Base-by-base conservation (phyloP, 129 eudicot species). In the Apium graveolens region DNA sequence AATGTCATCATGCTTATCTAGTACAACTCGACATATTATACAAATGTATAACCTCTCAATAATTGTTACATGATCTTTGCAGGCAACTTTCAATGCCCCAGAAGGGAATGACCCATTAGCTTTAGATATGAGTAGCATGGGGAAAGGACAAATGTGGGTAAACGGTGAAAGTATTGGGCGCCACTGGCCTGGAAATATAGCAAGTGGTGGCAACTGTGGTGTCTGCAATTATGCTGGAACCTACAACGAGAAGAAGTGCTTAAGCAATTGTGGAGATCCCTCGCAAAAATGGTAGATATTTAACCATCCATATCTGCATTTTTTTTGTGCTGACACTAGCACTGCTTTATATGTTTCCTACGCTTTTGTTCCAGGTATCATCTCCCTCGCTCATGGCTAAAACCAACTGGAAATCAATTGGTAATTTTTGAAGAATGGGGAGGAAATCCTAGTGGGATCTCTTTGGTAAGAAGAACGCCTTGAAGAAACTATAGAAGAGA, bases 361-460 rank as follows among this genome's bases (percentile, higher is more conserved):
- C 46, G 65, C 53, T 32, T 49, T 44, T 16, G 69, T 80, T 87
- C 83, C 85, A 90, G 96, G 98, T 93, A 93, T 81, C 98, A 93
- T 85, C 79, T 93, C 76, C 97, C 97, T 6, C 90, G 96, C 37
- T 88, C 97, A 39, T 92, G 96, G 97, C 75, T 93, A 75, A 83
- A 84, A 71, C 89, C 97, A 32, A 85, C 78, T 5, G 86, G 91
- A 39, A 93, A 93, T 81, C 76, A 86, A 27, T 77, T 93, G 80
- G 97, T 93, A 62, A 81, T 93, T 34, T 89, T 93, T 65, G 98
- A 93, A 80, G 98, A 93, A 86, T 83, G 83, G 88, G 98, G 97
- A 39, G 98, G 98, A 42, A 78, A 88, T 75, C 96, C 98, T 21
- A 78, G 75, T 63, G 84, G 92, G 75, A 91, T 93, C 70, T 76